Evolutionary conservation across 192 early-diverging fungal species (phyloP).

Genomic region (Rhizoclosmatium globosum): DNA sequence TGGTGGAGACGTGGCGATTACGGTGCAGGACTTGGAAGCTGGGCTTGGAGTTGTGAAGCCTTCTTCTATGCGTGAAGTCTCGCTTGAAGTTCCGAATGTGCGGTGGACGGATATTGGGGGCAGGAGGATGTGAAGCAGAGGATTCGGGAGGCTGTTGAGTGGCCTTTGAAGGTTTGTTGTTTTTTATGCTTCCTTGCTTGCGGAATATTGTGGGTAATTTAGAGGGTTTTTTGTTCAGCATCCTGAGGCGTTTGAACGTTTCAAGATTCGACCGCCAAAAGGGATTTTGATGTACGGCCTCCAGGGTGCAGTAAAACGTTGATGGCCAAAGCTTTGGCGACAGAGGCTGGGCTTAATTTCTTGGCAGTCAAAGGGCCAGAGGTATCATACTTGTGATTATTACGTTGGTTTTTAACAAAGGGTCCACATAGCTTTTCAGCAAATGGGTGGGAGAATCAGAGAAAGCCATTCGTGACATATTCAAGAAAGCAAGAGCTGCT

Average conservation of each 20-base stretch:
- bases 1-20: slow-evolving; percentile 53
- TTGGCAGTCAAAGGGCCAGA: slow-evolving; percentile 98
- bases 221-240: slow-evolving; percentile 61
- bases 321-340: slow-evolving; percentile 97
- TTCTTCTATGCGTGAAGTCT: slow-evolving; percentile 85
- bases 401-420: slow-evolving; percentile 1
- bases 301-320: slow-evolving; percentile 98
- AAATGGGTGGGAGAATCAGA: slow-evolving; percentile 99
- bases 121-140: slow-evolving; percentile 90
- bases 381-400: slow-evolving; percentile 50
- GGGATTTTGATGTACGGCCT: slow-evolving; percentile 98
- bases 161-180: slow-evolving; percentile 83
- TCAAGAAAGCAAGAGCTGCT: slow-evolving; percentile 91
- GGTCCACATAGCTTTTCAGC: slow-evolving; percentile 79
- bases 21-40: slow-evolving; percentile 60
- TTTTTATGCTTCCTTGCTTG: neutral
- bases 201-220: neutral
- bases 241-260: slow-evolving; percentile 86
- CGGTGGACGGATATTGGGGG: slow-evolving; percentile 96
- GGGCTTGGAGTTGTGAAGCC: slow-evolving; percentile 62
- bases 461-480: slow-evolving; percentile 94
- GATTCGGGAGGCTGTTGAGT: slow-evolving; percentile 95
- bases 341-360: slow-evolving; percentile 96
- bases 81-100: slow-evolving; percentile 93
- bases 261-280: slow-evolving; percentile 95